Evolutionary conservation across 768 basidiomycete species (phyloP).

Genomic region (Pleurotus pulmonarius): DNA sequence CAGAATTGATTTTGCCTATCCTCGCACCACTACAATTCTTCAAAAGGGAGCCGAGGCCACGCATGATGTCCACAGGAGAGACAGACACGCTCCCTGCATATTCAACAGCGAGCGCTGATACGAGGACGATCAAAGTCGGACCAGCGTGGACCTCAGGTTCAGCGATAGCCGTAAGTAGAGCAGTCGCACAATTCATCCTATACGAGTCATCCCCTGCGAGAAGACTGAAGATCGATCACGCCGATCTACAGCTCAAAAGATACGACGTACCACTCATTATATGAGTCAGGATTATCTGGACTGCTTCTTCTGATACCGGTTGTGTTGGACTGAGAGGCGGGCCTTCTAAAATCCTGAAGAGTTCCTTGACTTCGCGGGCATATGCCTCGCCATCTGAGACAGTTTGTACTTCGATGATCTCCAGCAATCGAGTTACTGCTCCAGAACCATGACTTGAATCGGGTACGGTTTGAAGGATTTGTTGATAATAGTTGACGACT

Average conservation of each 20-base stretch:
- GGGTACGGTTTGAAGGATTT: constrained; percentile 35
- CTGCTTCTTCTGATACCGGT: constrained; percentile 48
- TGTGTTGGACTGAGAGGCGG: constrained; percentile 23
- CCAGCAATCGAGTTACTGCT: constrained; percentile 44
- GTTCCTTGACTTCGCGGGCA: constrained; percentile 44
- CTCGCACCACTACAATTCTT: constrained; percentile 3
- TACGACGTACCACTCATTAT: constrained; percentile 36
- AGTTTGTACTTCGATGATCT: constrained; percentile 45
- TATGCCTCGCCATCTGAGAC: constrained; percentile 55
- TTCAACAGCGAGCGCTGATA: constrained; percentile 66
- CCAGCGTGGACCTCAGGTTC: constrained; percentile 35
- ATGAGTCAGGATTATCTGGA: constrained; percentile 54
- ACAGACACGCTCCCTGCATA: constrained; percentile 49
- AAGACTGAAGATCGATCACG: neutral
- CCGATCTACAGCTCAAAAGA: neutral
- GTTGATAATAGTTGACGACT: constrained; percentile 50
- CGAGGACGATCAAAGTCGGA: constrained; percentile 63
- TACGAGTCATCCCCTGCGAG: constrained; percentile 24
- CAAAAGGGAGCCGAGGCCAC: constrained; percentile 29
- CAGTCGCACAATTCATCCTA: constrained; percentile 35
- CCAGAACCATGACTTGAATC: constrained; percentile 28
- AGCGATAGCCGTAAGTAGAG: constrained; percentile 39
- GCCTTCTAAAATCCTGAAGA: constrained; percentile 34
- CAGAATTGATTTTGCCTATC: neutral
- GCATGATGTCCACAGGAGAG: constrained; percentile 44